A percentile compares a stretch with the other conserved stretches of the same genome.
Evolutionary conservation across 2,329 filamentous ascomycete genomes (phyloP).

Genomic region (Penicillium decumbens): DNA sequence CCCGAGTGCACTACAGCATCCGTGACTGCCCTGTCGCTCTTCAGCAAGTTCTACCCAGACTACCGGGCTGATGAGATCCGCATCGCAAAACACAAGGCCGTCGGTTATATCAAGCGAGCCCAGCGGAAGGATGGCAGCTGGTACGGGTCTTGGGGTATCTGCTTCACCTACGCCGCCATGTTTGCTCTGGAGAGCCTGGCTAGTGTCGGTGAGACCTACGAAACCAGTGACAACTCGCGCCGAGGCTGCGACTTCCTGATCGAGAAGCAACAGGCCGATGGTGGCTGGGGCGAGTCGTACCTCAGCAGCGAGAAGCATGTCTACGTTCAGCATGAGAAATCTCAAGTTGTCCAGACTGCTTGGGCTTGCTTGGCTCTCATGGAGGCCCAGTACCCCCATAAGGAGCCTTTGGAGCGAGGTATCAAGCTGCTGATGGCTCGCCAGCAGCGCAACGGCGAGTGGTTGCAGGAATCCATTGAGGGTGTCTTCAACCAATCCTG

Average conservation of each 20-base stretch:
- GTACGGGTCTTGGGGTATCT: conserved; percentile 98
- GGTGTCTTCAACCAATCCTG: conserved; percentile 98
- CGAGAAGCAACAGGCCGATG: conserved; percentile 77
- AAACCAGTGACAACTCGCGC: conserved; percentile 64
- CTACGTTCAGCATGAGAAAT: conserved; percentile 72
- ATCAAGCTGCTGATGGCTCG: conserved; percentile 77
- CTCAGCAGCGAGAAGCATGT: conserved; percentile 70
- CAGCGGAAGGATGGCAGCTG: conserved; percentile 83
- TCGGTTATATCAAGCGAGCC: conserved; percentile 74
- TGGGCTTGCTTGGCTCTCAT: conserved; percentile 82
- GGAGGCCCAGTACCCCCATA: conserved; percentile 75
- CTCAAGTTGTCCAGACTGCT: conserved; percentile 89
- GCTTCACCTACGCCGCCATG: conserved; percentile 95
- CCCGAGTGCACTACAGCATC: conserved; percentile 96
- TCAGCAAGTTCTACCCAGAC: conserved; percentile 72
- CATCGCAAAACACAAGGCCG: conserved; percentile 65
- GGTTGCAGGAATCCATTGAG: conserved; percentile 92
- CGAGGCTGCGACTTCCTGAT: conserved; percentile 82
- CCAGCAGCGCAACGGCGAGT: conserved; percentile 86
- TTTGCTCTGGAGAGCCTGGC: conserved; percentile 86
- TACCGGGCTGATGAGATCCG: conserved; percentile 75
- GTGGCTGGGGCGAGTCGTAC: conserved; percentile 97
- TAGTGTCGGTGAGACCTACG: conserved; percentile 75
- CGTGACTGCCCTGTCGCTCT: conserved; percentile 79
- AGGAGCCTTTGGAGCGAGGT: conserved; percentile 66